phyloP scores from a whole-genome alignment of 306 rosid genomes.

The Gastrolobium villosum region DNA sequence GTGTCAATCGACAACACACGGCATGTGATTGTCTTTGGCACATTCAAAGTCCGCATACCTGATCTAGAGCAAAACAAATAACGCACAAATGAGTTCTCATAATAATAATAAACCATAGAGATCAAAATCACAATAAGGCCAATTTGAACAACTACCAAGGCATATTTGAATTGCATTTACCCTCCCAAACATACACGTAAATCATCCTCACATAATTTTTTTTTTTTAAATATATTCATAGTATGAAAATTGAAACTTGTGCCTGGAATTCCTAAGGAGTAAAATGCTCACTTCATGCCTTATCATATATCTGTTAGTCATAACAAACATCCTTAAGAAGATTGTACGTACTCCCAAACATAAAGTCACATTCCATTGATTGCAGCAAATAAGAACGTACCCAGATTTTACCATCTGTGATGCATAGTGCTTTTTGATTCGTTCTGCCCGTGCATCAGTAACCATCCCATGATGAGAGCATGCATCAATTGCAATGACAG shows the following conservation, averaged over 20 bases:
- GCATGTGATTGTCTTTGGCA: slow-evolving; percentile 88
- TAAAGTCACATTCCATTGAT: background rate
- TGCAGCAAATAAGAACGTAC: slow-evolving; percentile 53
- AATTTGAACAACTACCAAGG: slow-evolving; percentile 40
- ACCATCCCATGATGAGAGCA: slow-evolving; percentile 91
- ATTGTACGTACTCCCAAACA: slow-evolving; percentile 32
- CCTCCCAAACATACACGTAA: background rate
- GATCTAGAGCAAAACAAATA: slow-evolving; percentile 64
- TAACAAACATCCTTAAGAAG: slow-evolving; percentile 36
- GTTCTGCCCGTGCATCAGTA: slow-evolving; percentile 77
- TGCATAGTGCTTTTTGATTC: slow-evolving; percentile 76
- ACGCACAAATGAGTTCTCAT: slow-evolving; percentile 34
- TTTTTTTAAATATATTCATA: slow-evolving; percentile 31
- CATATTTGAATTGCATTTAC: slow-evolving; percentile 25
- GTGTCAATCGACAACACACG: slow-evolving; percentile 74
- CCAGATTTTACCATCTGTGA: slow-evolving; percentile 79
- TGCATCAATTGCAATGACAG: slow-evolving; percentile 91
- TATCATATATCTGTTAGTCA: background rate
- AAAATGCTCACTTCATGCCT: slow-evolving; percentile 35
- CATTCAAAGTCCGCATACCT: slow-evolving; percentile 63
- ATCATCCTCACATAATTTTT: slow-evolving; percentile 11
- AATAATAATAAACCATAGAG: background rate
- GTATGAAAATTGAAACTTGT: slow-evolving; percentile 12
- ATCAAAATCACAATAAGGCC: slow-evolving; percentile 32
- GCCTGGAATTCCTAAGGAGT: slow-evolving; percentile 30